A percentile compares a stretch with the other conserved stretches of the same genome.
Evolutionary conservation across 768 basidiomycete genomes (phyloP).

Genomic region (Agrocybe pediades): DNA sequence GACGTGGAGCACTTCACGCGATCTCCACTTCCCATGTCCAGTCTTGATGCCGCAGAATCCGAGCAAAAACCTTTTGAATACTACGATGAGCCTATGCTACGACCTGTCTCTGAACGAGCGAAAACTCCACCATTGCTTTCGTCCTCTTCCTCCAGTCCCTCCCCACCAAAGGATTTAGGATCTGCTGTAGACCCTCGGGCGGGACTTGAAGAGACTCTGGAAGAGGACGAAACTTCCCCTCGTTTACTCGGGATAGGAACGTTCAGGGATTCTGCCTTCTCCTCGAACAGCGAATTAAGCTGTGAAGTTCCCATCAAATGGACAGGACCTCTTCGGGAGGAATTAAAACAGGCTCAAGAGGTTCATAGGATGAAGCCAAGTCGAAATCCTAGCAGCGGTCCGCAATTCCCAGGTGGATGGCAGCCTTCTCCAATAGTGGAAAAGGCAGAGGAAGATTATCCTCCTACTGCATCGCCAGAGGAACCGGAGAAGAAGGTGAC

Average conservation of each 20-base stretch:
- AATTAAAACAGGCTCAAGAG: conserved; percentile 12
- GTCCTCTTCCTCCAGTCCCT: conserved; percentile 19
- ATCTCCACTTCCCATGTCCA: background rate
- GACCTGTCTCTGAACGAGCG: conserved; percentile 35
- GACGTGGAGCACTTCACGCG: no score
- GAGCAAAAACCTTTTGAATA: conserved; percentile 20
- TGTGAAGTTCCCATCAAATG: conserved; percentile 62
- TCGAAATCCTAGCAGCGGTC: conserved; percentile 27
- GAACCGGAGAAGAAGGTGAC: conserved; percentile 26
- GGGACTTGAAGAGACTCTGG: conserved; percentile 6
- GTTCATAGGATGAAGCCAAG: conserved; percentile 14
- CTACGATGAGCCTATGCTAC: conserved; percentile 25
- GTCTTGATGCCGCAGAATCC: conserved; percentile 19
- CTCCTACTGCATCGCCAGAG: conserved; percentile 2
- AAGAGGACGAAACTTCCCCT: conserved; percentile 17
- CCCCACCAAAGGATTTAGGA: conserved; percentile 19
- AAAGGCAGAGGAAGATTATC: conserved; percentile 28
- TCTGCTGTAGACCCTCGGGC: conserved; percentile 3
- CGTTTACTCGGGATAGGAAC: conserved; percentile 57
- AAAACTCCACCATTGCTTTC: conserved; percentile 44
- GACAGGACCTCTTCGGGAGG: conserved; percentile 43
- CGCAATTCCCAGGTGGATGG: conserved; percentile 57
- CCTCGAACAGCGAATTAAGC: conserved; percentile 44
- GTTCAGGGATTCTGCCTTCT: conserved; percentile 71
- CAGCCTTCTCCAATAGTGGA: conserved; percentile 55